Conservation (phyloP, 805 yeast species). For the Wickerhamomyces rabaulensis region DNA sequence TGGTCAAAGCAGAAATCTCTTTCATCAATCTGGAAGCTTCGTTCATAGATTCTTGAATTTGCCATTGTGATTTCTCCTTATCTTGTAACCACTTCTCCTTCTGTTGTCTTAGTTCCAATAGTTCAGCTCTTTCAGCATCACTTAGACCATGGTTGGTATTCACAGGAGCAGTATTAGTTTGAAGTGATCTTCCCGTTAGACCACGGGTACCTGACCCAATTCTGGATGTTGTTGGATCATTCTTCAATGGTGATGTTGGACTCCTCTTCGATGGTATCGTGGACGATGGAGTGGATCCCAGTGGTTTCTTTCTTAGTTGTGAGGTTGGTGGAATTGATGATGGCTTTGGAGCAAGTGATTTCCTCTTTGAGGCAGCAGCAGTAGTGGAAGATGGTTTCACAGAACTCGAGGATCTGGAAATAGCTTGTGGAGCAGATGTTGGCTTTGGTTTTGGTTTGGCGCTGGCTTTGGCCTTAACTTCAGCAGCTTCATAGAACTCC, state of each 20-base stretch:
- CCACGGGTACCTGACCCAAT: constrained; percentile 24
- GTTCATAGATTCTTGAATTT: constrained; percentile 24
- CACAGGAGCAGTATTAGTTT: constrained; percentile 7
- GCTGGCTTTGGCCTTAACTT: constrained; percentile 40
- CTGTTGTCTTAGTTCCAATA: constrained; percentile 48
- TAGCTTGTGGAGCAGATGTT: constrained; percentile 7
- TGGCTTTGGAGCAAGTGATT: constrained; percentile 8
- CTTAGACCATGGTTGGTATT: background rate
- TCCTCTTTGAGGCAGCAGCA: constrained; percentile 4
- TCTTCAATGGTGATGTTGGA: constrained; percentile 66
- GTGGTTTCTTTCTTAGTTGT: constrained; percentile 8
- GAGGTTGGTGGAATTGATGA: constrained; percentile 6
- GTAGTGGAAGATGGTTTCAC: constrained; percentile 4
- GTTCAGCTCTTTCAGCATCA: constrained; percentile 33
- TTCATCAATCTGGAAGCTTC: constrained; percentile 24
- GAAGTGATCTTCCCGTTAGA: constrained; percentile 39
- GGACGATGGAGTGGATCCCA: constrained; percentile 13
- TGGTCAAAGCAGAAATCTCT: constrained; percentile 18
- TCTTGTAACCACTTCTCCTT: constrained; percentile 34
- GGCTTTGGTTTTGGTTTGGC: constrained; percentile 25
- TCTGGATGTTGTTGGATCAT: constrained; percentile 25
- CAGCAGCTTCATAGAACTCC: constrained; percentile 50
- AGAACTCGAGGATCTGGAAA: constrained; percentile 9
- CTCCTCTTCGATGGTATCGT: constrained; percentile 61
- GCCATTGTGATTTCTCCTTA: constrained; percentile 25